Conservation (phyloP, 768 basidiomycete species). For the Suillus decipiens region DNA sequence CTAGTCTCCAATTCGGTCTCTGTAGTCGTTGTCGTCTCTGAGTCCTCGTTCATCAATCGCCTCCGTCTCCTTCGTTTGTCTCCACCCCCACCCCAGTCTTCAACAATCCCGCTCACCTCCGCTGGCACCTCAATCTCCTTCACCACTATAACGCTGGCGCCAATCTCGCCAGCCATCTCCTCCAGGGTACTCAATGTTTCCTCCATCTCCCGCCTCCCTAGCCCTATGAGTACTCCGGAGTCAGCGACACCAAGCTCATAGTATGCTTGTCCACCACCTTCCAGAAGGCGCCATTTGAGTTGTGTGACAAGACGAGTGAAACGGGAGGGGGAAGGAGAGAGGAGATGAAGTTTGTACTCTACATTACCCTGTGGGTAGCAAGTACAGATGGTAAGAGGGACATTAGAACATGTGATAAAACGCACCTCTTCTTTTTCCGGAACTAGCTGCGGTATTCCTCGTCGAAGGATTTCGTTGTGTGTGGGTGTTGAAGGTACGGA, state of each 20-base stretch:
- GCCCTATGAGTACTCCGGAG: slow-evolving; percentile 83
- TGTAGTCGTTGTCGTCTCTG: slow-evolving; percentile 37
- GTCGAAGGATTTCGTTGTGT: slow-evolving; percentile 29
- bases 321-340: slow-evolving; percentile 73
- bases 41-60: slow-evolving; percentile 28
- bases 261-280: slow-evolving; percentile 82
- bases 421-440: slow-evolving; percentile 72
- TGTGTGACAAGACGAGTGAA: slow-evolving; percentile 89
- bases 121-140: slow-evolving; percentile 83
- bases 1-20: slow-evolving; percentile 40
- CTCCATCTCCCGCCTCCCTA: slow-evolving; percentile 72
- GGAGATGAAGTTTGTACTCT: slow-evolving; percentile 92
- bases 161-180: slow-evolving; percentile 93
- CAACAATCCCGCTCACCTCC: slow-evolving; percentile 40
- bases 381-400: background rate
- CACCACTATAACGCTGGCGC: slow-evolving; percentile 87
- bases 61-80: slow-evolving; percentile 32
- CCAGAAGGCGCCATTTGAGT: slow-evolving; percentile 90
- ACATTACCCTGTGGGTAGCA: slow-evolving; percentile 66
- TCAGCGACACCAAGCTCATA: slow-evolving; percentile 87
- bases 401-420: background rate
- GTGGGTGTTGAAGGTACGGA: slow-evolving; percentile 49
- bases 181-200: slow-evolving; percentile 84
- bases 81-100: slow-evolving; percentile 36
- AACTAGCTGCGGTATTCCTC: slow-evolving; percentile 60